Conservation (phyloP, 208 protist genomes). For the Trypanosomatidae sp. region DNA sequence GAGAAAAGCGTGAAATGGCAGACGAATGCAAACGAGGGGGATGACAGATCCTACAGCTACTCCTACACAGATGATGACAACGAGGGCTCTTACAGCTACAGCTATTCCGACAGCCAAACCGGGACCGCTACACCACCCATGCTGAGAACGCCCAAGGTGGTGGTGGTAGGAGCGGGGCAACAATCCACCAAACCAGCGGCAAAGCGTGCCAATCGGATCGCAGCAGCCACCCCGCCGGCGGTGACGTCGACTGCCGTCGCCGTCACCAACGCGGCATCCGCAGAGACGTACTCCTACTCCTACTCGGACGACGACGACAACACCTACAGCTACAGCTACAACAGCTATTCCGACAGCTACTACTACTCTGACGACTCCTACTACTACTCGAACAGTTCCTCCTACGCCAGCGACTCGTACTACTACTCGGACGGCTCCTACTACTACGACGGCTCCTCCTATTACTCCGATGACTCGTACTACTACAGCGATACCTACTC, state of each 20-base stretch:
- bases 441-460: slow-evolving; percentile 14
- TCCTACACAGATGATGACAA: slow-evolving; percentile 26
- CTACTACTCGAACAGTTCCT: slow-evolving; percentile 23
- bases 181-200: neutral
- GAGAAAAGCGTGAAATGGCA: neutral
- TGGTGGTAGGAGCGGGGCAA: neutral
- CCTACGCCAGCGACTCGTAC: slow-evolving; percentile 21
- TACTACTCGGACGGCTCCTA: slow-evolving; percentile 15
- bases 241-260: slow-evolving; percentile 2
- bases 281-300: slow-evolving; percentile 29
- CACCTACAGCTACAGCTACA: neutral
- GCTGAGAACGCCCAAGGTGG: neutral
- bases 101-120: slow-evolving; percentile 22
- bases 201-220: neutral
- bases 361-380: slow-evolving; percentile 13
- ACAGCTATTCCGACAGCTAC: slow-evolving; percentile 10
- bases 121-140: neutral
- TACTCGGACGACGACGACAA: slow-evolving; percentile 16
- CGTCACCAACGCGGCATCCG: neutral
- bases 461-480: neutral
- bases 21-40: neutral
- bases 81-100: slow-evolving; percentile 25
- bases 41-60: slow-evolving; percentile 18
- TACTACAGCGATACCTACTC: slow-evolving; percentile 19
- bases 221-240: neutral